phyloP scores from a whole-genome alignment of 805 yeast species.

The Blastobotrys peoriensis region DNA sequence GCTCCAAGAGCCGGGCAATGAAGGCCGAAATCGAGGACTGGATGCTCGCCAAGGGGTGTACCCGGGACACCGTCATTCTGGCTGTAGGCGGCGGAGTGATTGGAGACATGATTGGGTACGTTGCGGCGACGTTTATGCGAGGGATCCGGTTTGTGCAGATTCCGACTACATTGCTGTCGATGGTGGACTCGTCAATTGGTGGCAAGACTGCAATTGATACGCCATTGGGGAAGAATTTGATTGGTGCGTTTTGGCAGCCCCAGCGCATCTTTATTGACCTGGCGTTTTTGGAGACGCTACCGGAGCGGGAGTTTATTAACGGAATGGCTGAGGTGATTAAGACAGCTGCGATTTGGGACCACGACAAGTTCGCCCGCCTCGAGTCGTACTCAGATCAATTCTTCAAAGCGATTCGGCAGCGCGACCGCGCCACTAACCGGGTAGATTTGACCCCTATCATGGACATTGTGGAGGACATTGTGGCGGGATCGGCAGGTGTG shows the following conservation, averaged over 20 bases:
- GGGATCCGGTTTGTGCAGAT: slow-evolving; percentile 92
- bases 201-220: slow-evolving; percentile 98
- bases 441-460: slow-evolving; percentile 65
- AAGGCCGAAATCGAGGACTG: slow-evolving; percentile 93
- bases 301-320: slow-evolving; percentile 89
- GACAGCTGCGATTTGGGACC: slow-evolving; percentile 98
- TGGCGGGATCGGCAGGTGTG: slow-evolving; percentile 77
- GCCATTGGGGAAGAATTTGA: slow-evolving; percentile 88
- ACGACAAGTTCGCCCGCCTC: slow-evolving; percentile 74
- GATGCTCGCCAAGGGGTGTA: slow-evolving; percentile 75
- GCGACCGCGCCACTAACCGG: slow-evolving; percentile 35
- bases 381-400: slow-evolving; percentile 70
- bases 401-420: slow-evolving; percentile 54
- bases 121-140: slow-evolving; percentile 99
- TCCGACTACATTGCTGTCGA: slow-evolving; percentile 88
- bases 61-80: slow-evolving; percentile 88
- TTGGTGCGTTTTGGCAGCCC: slow-evolving; percentile 98
- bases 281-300: slow-evolving; percentile 78
- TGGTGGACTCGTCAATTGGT: slow-evolving; percentile 98
- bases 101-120: slow-evolving; percentile 98
- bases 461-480: slow-evolving; percentile 72
- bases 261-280: slow-evolving; percentile 81
- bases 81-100: slow-evolving; percentile 99
- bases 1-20: slow-evolving; percentile 78
- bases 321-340: slow-evolving; percentile 98